Conservation (phyloP, 2,329 filamentous ascomycete species). For the Colletotrichum horii region DNA sequence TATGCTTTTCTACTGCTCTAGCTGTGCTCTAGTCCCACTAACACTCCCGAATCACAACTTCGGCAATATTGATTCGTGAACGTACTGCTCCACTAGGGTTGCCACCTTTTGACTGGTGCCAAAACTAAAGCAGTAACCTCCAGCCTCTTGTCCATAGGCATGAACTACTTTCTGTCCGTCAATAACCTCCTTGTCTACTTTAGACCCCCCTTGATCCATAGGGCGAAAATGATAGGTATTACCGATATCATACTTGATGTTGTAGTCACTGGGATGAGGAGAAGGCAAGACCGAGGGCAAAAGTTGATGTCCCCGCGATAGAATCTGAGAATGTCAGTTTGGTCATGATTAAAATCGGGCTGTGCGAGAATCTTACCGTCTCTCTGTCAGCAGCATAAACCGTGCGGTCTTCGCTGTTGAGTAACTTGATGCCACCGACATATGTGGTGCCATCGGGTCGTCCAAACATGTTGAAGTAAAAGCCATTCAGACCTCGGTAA, state of each 20-base stretch:
- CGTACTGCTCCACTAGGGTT: not conserved
- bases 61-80: not conserved
- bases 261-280: not conserved
- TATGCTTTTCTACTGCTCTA: not conserved
- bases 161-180: not conserved
- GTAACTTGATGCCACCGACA: not conserved
- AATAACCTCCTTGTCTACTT: not conserved
- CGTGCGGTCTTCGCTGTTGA: not conserved
- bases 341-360: rapidly evolving
- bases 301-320: not conserved
- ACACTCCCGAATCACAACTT: rapidly evolving
- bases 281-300: not conserved
- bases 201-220: not conserved
- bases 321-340: not conserved
- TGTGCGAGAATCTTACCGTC: not conserved
- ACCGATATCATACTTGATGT: not conserved
- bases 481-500: not conserved
- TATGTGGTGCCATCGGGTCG: not conserved
- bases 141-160: not conserved
- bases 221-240: not conserved
- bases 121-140: not conserved
- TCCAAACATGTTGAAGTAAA: not conserved
- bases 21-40: rapidly evolving
- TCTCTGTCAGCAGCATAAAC: not conserved
- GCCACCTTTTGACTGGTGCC: not conserved